These are phyloP conservation scores for Kwoniella dendrophila DNA, from an alignment of 768 basidiomycete genomes.

Conservation along the genomic window DNA sequence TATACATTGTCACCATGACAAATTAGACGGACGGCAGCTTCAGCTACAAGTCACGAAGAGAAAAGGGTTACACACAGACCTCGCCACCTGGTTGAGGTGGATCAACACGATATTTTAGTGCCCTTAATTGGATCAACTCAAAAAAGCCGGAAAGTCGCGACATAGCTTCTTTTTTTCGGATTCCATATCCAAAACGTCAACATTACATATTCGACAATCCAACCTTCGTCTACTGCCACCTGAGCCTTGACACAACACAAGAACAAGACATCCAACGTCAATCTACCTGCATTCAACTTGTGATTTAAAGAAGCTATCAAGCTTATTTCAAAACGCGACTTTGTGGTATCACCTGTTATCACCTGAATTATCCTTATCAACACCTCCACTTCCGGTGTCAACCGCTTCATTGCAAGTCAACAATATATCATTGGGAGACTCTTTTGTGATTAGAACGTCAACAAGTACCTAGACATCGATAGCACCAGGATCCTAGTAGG, in stretches of 20 bases:
- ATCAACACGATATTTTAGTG: no score
- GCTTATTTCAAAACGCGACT: conserved; percentile 2
- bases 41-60: no score
- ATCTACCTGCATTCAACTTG: not conserved
- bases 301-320: not conserved
- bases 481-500: not conserved
- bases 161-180: not conserved
- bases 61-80: no score
- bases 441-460: no score
- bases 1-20: no score
- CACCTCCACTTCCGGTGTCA: conserved; percentile 21
- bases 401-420: conserved; percentile 1
- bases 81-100: no score
- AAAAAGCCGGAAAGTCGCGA: conserved; percentile 4
- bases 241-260: no score
- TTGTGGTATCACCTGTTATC: not conserved
- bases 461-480: not conserved
- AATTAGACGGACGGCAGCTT: no score
- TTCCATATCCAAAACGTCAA: not conserved
- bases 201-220: no score
- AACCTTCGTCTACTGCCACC: no score
- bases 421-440: not conserved
- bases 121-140: no score
- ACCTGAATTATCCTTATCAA: not conserved
- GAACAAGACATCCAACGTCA: not conserved